phyloP scores from a whole-genome alignment of 108 stramenopile species.

The Craspedostauros australis region DNA sequence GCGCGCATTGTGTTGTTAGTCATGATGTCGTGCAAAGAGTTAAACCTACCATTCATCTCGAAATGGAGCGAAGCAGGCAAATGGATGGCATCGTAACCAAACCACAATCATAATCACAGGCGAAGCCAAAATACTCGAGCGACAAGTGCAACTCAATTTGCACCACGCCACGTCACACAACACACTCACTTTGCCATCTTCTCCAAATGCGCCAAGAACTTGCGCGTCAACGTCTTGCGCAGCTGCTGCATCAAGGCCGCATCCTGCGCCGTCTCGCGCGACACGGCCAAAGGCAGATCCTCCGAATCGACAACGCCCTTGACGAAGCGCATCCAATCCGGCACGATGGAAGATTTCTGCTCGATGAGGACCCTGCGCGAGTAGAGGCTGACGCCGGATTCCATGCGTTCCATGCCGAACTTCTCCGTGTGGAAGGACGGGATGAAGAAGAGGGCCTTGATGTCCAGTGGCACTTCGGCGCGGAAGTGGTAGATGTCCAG shows the following conservation, averaged over 20 bases:
- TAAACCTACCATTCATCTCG: no score
- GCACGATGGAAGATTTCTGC: constrained; percentile 87
- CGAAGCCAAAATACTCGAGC: no score
- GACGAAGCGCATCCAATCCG: constrained; percentile 96
- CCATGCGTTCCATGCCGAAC: constrained; percentile 98
- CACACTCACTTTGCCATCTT: constrained; percentile 73
- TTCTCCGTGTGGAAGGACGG: constrained; percentile 95
- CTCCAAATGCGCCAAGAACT: constrained; percentile 72
- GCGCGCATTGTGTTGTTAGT: no score
- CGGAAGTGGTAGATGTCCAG: constrained; percentile 84
- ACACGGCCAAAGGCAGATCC: constrained; percentile 94
- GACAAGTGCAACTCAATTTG: no score
- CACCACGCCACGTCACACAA: neutral
- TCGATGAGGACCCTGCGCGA: constrained; percentile 95
- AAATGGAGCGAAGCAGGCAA: no score
- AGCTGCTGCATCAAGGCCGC: constrained; percentile 83
- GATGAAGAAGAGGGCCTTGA: constrained; percentile 95
- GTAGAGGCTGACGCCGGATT: constrained; percentile 93
- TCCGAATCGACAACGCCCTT: constrained; percentile 98
- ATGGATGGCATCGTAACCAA: no score
- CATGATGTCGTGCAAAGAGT: no score
- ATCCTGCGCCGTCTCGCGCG: constrained; percentile 98
- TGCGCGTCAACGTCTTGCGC: constrained; percentile 84
- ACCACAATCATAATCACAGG: no score
- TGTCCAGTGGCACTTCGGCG: constrained; percentile 96